Conservation (phyloP, 1,284 basidiomycete genomes). For the Puccinia triticina region DNA sequence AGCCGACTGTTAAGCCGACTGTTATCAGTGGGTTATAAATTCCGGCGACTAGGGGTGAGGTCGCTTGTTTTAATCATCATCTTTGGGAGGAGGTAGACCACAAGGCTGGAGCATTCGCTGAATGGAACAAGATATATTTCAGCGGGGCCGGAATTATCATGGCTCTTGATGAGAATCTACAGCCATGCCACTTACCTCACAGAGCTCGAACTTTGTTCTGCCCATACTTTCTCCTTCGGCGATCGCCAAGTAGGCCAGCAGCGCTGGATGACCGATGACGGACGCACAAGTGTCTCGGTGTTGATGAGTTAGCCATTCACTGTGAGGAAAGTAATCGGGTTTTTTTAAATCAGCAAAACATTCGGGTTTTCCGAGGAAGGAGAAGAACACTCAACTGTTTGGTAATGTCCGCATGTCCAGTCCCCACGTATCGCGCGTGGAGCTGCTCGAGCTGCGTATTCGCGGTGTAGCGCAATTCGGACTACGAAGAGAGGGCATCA, state of each 20-base stretch:
- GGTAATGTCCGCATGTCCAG: constrained; percentile 86
- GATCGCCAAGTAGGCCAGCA: constrained; percentile 83
- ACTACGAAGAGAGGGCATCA: constrained; percentile 62
- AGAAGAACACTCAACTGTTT: constrained; percentile 70
- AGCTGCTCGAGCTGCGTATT: constrained; percentile 91
- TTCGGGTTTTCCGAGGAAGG: not conserved
- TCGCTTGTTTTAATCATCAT: constrained; percentile 81
- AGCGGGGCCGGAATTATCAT: not conserved
- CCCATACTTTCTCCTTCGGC: constrained; percentile 91
- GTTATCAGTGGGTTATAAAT: no score
- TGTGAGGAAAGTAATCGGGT: constrained; percentile 59
- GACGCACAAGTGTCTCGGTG: constrained; percentile 90
- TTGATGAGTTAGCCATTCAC: constrained; percentile 97
- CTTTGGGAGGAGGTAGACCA: constrained; percentile 88
- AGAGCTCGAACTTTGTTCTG: constrained; percentile 89
- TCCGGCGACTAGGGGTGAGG: no score
- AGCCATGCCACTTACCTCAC: constrained; percentile 70
- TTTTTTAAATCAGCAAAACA: constrained; percentile 20
- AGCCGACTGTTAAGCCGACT: no score
- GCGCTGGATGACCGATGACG: constrained; percentile 84
- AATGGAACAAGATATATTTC: not conserved
- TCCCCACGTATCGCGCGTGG: constrained; percentile 93
- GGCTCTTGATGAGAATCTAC: constrained; percentile 24
- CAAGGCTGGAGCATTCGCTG: constrained; percentile 98
- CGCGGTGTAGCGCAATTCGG: constrained; percentile 87